Base-by-base conservation (phyloP, 169 alveolate species). In the Eimeria praecox region DNA sequence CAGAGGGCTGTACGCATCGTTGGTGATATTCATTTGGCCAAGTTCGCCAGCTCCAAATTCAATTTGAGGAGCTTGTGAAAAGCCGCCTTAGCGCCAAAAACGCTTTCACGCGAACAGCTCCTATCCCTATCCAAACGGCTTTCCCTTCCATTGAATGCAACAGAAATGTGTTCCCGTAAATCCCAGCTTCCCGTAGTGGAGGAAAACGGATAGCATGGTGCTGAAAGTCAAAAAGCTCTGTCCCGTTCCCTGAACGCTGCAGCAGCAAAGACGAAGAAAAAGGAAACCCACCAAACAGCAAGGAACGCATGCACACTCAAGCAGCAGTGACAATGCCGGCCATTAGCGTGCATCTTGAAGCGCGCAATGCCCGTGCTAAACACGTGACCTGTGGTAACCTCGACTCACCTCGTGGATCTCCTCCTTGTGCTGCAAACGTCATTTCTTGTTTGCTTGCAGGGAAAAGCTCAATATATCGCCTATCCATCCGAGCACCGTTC, bases 381-480 rank as follows among this genome's bases (percentile, higher is more conserved):
- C 20, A 16, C 83, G 54, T 38, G 83, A 5, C 54, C 54, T 38
- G 49, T 40, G 9, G 66, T 35, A 42, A 64, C 38, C 35, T 6
- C 56, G 71, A 49, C 95, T 40, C 85, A 92, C 97, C 96, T 80
- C 97, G 95, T 40, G 97, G 96, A 62, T 95, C 97, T n/a, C 97
- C 96, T n/a, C 97, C 97, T 59, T 92, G 96, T n/a, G 96, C 96
- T 27, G 96, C 97, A 66, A 90, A 91, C n/a, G 95, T 95, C 97
- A 96, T 96, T 40, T 96, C 97, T n/a, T 92, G 95, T 75, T 87
- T 92, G 91, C 96, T 75, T 35, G 97, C 82, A n/a, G 97, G 95
- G 96, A 96, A 96, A 42, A 96, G 95, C 89, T 96, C 97, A 44
- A 96, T 96, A 59, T 82, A 91, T 40, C 97, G 92, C 82, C 92